A percentile compares a stretch with the other conserved stretches of the same genome.
phyloP scores from a whole-genome alignment of 345 rosid genomes.

The Eucalyptus globulus region DNA sequence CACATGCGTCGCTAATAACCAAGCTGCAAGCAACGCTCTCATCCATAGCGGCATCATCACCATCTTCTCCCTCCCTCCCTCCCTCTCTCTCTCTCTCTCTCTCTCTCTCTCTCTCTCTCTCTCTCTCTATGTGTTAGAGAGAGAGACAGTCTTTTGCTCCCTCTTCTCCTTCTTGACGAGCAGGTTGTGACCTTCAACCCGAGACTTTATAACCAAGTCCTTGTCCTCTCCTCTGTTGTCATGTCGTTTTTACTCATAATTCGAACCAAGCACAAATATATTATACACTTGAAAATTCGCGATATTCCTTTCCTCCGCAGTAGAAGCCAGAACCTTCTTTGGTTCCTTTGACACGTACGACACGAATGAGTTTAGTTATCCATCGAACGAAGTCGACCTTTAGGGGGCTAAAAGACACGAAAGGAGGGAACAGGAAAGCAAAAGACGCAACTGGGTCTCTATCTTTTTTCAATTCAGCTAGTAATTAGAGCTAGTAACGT shows the following conservation, averaged over 20 bases:
- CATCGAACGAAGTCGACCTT: not conserved
- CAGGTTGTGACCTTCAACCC: not conserved
- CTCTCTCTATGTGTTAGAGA: not conserved
- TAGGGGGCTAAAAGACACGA: not conserved
- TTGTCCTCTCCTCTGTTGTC: not conserved
- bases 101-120: not conserved
- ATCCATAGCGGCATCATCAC: not conserved
- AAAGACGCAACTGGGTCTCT: not conserved
- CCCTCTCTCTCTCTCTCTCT: not conserved
- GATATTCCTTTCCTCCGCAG: not conserved
- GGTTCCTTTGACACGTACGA: not conserved
- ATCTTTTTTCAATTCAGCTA: not conserved
- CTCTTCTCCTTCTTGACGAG: not conserved
- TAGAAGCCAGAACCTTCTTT: not conserved
- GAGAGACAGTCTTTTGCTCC: not conserved
- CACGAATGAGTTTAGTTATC: not conserved
- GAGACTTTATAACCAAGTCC: not conserved
- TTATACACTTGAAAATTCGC: not conserved
- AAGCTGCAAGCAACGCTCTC: not conserved
- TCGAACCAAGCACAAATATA: not conserved
- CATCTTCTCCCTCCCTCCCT: not conserved
- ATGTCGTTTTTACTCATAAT: not conserved
- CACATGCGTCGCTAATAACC: not conserved
- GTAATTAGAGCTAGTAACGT: not conserved
- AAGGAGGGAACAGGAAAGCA: not conserved